Evolutionary conservation across 202 grass and related monocot genomes (phyloP).

Genomic region (Cymbopogon flexuosus): DNA sequence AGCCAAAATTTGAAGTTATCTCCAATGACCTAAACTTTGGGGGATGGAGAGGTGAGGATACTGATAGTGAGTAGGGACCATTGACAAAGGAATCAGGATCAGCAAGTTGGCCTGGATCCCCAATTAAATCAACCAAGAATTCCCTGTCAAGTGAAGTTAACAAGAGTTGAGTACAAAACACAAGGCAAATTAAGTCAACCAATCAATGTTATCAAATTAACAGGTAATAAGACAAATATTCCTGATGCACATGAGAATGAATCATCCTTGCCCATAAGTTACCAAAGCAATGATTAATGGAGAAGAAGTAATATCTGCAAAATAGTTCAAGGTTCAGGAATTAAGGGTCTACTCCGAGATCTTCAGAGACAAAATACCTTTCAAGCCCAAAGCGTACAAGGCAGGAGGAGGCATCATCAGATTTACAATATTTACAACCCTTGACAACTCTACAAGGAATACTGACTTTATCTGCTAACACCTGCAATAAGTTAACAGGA

Average conservation of each 20-base stretch:
- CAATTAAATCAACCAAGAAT: slow-evolving; percentile 78
- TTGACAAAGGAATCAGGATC: slow-evolving; percentile 91
- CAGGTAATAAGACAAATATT: neutral
- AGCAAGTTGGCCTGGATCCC: slow-evolving; percentile 65
- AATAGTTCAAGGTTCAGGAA: neutral
- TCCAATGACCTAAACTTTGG: slow-evolving; percentile 74
- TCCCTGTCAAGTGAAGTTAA: slow-evolving; percentile 57
- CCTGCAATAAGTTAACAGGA: too few species aligned
- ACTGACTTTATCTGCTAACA: slow-evolving; percentile 77
- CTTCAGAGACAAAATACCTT: slow-evolving; percentile 44
- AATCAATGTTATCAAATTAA: slow-evolving; percentile 23
- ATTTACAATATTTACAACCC: slow-evolving; percentile 89
- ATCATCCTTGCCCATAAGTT: neutral
- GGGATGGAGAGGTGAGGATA: slow-evolving; percentile 81
- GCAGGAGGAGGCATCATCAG: slow-evolving; percentile 78
- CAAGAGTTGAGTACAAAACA: neutral
- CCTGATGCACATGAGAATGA: neutral
- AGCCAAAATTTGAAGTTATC: slow-evolving; percentile 67
- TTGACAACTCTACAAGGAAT: slow-evolving; percentile 90
- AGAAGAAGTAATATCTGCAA: neutral
- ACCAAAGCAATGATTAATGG: neutral
- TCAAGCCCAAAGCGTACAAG: slow-evolving; percentile 81
- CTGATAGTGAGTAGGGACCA: slow-evolving; percentile 66
- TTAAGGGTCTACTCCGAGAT: neutral
- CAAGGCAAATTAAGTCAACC: neutral